phyloP scores from a whole-genome alignment of 1,284 basidiomycete species.

The Boletus holoroseus region DNA sequence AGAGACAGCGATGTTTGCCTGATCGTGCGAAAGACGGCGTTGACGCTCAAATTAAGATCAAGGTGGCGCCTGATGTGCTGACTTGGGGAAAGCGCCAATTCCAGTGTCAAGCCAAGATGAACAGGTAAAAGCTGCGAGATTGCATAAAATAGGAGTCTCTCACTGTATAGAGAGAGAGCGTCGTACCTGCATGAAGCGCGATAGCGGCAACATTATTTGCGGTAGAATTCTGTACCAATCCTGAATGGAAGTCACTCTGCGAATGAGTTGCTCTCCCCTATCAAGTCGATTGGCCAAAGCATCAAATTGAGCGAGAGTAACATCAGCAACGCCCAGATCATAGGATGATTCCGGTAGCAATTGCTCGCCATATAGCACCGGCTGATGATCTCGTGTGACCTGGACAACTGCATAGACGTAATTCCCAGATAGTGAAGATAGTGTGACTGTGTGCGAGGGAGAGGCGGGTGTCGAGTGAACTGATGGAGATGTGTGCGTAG shows the following conservation, averaged over 20 bases:
- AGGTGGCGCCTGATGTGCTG: slow-evolving; percentile 47
- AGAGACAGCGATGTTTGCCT: slow-evolving; percentile 59
- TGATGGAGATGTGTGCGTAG: slow-evolving; percentile 63
- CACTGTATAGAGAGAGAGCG: slow-evolving; percentile 5
- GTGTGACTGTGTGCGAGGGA: slow-evolving; percentile 55
- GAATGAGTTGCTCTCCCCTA: slow-evolving; percentile 35
- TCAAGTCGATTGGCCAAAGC: slow-evolving; percentile 54
- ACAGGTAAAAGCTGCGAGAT: slow-evolving; percentile 60
- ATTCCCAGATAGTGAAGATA: slow-evolving; percentile 83
- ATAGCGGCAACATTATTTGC: slow-evolving; percentile 63
- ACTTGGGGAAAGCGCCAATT: slow-evolving; percentile 55
- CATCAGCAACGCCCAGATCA: slow-evolving; percentile 78
- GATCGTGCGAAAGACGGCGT: slow-evolving; percentile 76
- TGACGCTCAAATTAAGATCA: slow-evolving; percentile 77
- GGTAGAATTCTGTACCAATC: slow-evolving; percentile 58
- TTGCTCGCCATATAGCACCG: slow-evolving; percentile 76
- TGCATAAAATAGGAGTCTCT: slow-evolving; percentile 14
- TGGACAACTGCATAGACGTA: slow-evolving; percentile 87
- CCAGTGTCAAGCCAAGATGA: slow-evolving; percentile 72
- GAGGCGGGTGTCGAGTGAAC: slow-evolving; percentile 41
- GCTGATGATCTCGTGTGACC: slow-evolving; percentile 85
- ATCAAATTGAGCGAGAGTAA: slow-evolving; percentile 78
- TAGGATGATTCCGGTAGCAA: slow-evolving; percentile 69
- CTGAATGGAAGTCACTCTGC: slow-evolving; percentile 34
- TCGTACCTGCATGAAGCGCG: slow-evolving; percentile 64